Base-by-base conservation (phyloP, 2,329 filamentous ascomycete genomes). In the Fusarium lateritium region DNA sequence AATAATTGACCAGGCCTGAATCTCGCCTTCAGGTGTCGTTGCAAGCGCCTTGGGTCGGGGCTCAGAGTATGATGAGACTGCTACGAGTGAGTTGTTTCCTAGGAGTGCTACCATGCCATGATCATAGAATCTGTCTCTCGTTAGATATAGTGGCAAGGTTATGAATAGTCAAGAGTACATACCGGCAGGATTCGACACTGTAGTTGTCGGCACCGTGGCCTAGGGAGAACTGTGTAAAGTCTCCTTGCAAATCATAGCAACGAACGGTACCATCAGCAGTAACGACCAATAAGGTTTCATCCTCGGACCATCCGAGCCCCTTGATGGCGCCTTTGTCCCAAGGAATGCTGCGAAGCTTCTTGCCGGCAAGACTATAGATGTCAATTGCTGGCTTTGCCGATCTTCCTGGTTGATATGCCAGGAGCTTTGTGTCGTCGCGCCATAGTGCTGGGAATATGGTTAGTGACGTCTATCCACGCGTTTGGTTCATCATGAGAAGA, bases 301-400 rank as follows among this genome's bases (percentile, higher is more conserved):
- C 94, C 75, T 97, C 95, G 21, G 94, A 97, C 96, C 96, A 99
- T 34, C 96, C 96, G 21, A 99, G 85, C 3, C 93, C 94, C 78
- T 91, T 92, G 76, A 99, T 93, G 5, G 90, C 84, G 45, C 93
- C 93, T 81, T 94, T 93, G 74, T 98, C 95, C 94, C 95, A 98
- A 78, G 92, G 88, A 70, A 98, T 94, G 76, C 89, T 89, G 74
- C 91, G 91, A 67, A 99, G 91, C 60, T 94, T 88, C 83, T 94
- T 96, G 55, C 96, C 96, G 13, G 96, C 91, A 79, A 92, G 95
- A 77, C 93, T 97, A 84, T 98, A 98, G 56, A 99, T 90, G 77
- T 98, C 94, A 81, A 99, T 97, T 73, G 90, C 92, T 21, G 94
- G 90, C 80, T 94, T 97, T 17, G 89, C 84, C 17, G 89, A 84